Evolutionary conservation across 106 monocot genomes (phyloP).

Genomic region (Amphibolis antarctica): DNA sequence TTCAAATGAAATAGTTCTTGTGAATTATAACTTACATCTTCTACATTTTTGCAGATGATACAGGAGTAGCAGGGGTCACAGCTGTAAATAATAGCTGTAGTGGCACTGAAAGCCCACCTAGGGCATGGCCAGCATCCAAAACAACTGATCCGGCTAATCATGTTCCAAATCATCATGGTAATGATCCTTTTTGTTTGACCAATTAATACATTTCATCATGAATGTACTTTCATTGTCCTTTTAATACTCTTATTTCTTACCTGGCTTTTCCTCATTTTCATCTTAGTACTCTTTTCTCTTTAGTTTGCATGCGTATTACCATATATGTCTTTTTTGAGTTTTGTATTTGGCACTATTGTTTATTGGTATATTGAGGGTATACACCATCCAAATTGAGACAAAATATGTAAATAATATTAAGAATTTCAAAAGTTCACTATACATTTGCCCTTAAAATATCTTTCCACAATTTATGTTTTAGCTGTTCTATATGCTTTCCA

Average conservation of each 20-base stretch:
- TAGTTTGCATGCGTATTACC: no score
- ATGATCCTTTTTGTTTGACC: not conserved
- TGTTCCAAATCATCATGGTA: slow-evolving; percentile 53
- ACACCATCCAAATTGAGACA: no score
- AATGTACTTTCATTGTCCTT: slow-evolving; percentile 7
- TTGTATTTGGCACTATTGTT: no score
- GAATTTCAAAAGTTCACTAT: no score
- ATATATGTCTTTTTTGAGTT: no score
- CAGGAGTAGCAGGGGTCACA: slow-evolving; percentile 21
- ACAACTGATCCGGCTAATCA: slow-evolving; percentile 54
- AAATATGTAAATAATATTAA: no score
- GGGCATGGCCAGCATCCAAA: slow-evolving; percentile 37
- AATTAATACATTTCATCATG: not conserved
- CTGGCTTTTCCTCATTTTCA: not conserved
- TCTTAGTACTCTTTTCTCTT: not conserved
- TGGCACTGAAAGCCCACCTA: slow-evolving; percentile 41
- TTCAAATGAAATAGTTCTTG: not conserved
- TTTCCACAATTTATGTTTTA: no score
- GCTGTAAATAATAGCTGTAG: slow-evolving; percentile 48
- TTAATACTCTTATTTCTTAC: slow-evolving; percentile 16
- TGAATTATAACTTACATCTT: not conserved
- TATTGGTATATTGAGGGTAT: no score
- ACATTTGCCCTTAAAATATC: no score
- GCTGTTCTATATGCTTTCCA: no score
- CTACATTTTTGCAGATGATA: slow-evolving; percentile 42